Evolutionary conservation across 768 basidiomycete genomes (phyloP).

Genomic region (Termitomyces sp.): DNA sequence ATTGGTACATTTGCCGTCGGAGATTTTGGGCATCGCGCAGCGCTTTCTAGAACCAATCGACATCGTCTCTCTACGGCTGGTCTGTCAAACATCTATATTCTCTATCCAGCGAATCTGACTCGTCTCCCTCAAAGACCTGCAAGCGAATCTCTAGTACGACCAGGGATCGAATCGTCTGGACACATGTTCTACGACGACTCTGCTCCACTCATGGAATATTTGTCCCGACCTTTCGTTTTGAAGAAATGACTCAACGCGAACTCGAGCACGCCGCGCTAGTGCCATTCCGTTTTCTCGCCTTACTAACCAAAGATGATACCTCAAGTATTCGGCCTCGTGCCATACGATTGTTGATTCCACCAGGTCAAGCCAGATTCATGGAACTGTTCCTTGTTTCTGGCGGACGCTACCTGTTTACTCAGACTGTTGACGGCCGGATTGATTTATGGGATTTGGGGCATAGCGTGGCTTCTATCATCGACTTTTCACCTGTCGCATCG

Average conservation of each 20-base stretch:
- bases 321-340: neutral
- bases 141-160: neutral
- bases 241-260: constrained; percentile 1
- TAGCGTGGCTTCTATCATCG: neutral
- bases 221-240: neutral
- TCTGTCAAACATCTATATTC: neutral
- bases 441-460: constrained; percentile 7
- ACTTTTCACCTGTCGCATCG: neutral
- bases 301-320: neutral
- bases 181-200: neutral
- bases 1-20: neutral
- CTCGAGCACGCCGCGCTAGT: constrained; percentile 2
- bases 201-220: constrained; percentile 4
- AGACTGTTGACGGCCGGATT: constrained; percentile 1
- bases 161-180: neutral
- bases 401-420: constrained; percentile 7
- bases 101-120: neutral
- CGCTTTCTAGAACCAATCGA: constrained; percentile 3
- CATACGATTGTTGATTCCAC: neutral
- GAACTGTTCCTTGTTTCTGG: constrained; percentile 4
- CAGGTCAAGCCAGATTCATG: neutral
- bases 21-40: constrained; percentile 1
- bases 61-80: constrained; percentile 5
- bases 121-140: neutral
- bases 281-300: neutral